Base-by-base conservation (phyloP, 2,329 filamentous ascomycete species). In the Fusarium caatingaense region DNA sequence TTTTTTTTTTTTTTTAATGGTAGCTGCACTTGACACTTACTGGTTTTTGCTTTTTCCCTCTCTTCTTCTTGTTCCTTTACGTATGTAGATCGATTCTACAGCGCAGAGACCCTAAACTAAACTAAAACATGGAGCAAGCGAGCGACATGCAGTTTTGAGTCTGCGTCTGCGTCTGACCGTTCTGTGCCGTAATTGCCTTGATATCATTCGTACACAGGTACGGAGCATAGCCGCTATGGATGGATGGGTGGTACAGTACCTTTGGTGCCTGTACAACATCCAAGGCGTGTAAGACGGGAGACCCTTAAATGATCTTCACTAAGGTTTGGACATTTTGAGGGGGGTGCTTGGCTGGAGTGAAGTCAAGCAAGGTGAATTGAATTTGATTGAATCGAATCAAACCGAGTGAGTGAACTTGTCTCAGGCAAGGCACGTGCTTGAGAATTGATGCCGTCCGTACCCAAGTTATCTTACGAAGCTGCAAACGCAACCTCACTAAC, bases 291-390 rank as follows among this genome's bases (percentile, higher is more conserved):
- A 65, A 66, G 53, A 42, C 48, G 56, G 56, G 48, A 54, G 56
- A 59, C 54, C 54, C 44, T 64, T 46, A 59, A 48, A 54, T 59
- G 63, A 66, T 66, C 63, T 45, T 59, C 63, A 55, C 54, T 56
- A 56, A 56, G 58, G 58, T 49, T 49, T 61, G 28, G 30, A 13
- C 53, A 47, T 60, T 25, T 45, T 21, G 27, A 49, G 44, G 44
- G 46, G 46, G 46, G 49, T 50, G 21, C 12, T 37, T 37, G n/a
- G 27, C 46, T 48, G 46, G 7, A 18, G 18, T 46, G 20, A 37
- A n/a, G 34, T 37, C 6, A 37, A n/a, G 10, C n/a, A 37, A 37
- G 10, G 34, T 37, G 18, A 37, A 37, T n/a, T 37, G 34, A 37
- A 37, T n/a, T 37, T 37, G 34, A n/a, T n/a, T 37, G 18, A 37